A percentile compares a stretch with the other conserved stretches of the same genome.
These are phyloP conservation scores for Naganishia sp. DNA, from an alignment of 1,284 basidiomycete genomes.

Conservation along the genomic window DNA sequence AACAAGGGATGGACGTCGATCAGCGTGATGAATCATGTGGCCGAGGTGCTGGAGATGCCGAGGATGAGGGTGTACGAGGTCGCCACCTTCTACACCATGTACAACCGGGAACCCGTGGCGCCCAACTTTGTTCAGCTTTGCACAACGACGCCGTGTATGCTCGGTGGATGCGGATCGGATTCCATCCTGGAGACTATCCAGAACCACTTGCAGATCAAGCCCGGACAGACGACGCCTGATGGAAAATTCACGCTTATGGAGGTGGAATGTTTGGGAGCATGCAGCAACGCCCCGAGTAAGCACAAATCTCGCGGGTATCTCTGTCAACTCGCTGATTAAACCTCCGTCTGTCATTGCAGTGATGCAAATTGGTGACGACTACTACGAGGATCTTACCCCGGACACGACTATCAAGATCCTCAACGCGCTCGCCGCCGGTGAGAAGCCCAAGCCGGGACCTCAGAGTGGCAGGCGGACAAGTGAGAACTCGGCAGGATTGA, in stretches of 20 bases:
- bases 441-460: conserved; percentile 87
- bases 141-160: conserved; percentile 98
- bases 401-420: conserved; percentile 85
- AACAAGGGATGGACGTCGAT: conserved; percentile 99
- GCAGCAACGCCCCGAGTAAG: conserved; percentile 90
- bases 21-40: conserved; percentile 97
- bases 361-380: conserved; percentile 95
- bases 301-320: conserved; percentile 9
- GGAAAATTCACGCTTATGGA: conserved; percentile 97
- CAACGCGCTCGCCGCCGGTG: conserved; percentile 78
- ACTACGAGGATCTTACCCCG: conserved; percentile 97
- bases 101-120: conserved; percentile 95
- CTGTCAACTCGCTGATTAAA: not conserved
- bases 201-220: conserved; percentile 67
- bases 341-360: conserved; percentile 50
- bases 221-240: conserved; percentile 89
- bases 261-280: conserved; percentile 97
- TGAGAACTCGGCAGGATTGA: conserved; percentile 87
- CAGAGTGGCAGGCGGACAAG: conserved; percentile 82
- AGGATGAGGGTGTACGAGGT: conserved; percentile 99
- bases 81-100: conserved; percentile 99
- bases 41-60: conserved; percentile 87
- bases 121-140: conserved; percentile 96
- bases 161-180: conserved; percentile 79
- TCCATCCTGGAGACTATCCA: conserved; percentile 86